Evolutionary conservation across 2,329 filamentous ascomycete species (phyloP), one percentile per base, ranked within the genome.

Genomic region (Paecilomyces formosus): DNA sequence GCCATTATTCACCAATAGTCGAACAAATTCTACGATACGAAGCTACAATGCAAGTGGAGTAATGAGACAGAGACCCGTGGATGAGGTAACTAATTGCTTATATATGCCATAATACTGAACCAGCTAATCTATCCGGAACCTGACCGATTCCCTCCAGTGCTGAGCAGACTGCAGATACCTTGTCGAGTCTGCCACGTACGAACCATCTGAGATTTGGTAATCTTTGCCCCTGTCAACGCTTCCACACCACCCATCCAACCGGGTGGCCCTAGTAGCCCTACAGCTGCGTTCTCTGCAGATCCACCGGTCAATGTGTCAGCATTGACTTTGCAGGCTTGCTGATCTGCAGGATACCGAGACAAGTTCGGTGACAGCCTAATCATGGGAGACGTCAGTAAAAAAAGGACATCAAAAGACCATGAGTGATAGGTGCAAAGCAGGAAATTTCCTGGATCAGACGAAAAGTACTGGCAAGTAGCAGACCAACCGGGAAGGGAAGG

Each of bases 401-500:
- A 15, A 26, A 18, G 15, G 39, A 45, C 15, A 45, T 6, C 15
- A 6, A 15, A 5, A 45, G 39, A 45, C n/a, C 39, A 45, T 22
- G 51, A 31, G 22, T 53, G n/a, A 18, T 31, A 53, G 7, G 15
- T 26, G 51, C 11, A 22, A 15, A 53, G 51, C n/a, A 22, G 12
- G 24, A 8, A 53, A 53, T 8, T 31, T 53, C 51, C 22, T 53
- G 28, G 15, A 77, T 87, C 85, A 87, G 84, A 85, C 84, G 82
- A 82, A 77, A 76, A 77, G 79, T 86, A 87, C 85, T 87, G 85
- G 85, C 85, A 84, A 87, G 84, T 87, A 86, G 82, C 85, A 85
- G 83, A 81, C 79, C 77, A 75, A 81, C 82, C 79, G 80, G 82
- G 80, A 82, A 85, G 74, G 79, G 80, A 79, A 78, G 76, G 77